Evolutionary conservation across 75 land plant genomes (phyloP).

Genomic region (Ceratopteris richardii): DNA sequence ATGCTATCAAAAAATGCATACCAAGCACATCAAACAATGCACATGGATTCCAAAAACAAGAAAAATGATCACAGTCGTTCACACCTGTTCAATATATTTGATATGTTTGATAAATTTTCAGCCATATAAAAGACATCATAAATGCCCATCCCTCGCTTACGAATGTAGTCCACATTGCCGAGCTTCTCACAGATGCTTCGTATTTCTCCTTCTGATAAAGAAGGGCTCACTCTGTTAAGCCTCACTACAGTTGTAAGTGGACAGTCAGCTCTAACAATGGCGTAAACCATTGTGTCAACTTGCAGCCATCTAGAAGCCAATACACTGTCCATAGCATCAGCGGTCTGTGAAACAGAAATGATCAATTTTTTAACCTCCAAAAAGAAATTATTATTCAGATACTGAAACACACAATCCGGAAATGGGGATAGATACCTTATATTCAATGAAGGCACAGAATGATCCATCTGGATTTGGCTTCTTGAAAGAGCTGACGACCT

Average conservation of each 20-base stretch:
- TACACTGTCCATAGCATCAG: constrained; percentile 2
- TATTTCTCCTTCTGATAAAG: neutral
- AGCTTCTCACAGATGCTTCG: neutral
- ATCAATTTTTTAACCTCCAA: neutral
- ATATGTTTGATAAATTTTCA: neutral
- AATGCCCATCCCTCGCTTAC: neutral
- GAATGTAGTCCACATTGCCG: neutral
- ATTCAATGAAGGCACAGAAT: neutral
- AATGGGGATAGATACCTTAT: neutral
- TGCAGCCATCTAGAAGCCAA: neutral
- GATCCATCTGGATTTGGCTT: neutral
- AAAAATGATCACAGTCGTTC: no score
- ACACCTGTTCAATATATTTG: neutral
- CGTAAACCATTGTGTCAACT: neutral
- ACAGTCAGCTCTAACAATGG: neutral
- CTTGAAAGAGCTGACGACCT: constrained; percentile 1
- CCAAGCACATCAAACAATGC: no score
- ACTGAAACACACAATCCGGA: neutral
- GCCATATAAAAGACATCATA: constrained; percentile 4
- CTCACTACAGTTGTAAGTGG: constrained; percentile 4
- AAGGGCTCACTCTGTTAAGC: neutral
- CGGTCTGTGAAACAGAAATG: neutral
- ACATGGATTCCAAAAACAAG: no score
- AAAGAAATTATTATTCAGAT: neutral
- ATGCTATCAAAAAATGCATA: no score